Percentiles rank a stretch among this genome's conserved stretches.
These are phyloP conservation scores for Austroboletus niveus DNA, from an alignment of 1,284 basidiomycete genomes.

Conservation along the genomic window DNA sequence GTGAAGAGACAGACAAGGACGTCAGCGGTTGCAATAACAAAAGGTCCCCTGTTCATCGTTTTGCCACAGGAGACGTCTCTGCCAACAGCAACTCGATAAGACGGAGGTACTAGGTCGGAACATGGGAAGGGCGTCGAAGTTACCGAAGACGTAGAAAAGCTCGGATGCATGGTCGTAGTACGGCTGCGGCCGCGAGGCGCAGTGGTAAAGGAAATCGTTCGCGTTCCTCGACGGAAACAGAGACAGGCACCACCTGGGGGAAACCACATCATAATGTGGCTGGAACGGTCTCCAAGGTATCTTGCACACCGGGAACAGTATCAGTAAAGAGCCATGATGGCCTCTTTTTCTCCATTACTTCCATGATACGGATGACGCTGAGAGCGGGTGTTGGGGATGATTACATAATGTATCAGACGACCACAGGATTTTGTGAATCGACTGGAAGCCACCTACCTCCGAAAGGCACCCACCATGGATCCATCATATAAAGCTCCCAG, in stretches of 20 bases:
- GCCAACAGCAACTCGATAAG: conserved; percentile 16
- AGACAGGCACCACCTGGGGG: conserved; percentile 6
- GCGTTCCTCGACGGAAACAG: conserved; percentile 3
- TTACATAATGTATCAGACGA: no score
- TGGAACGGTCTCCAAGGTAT: conserved; percentile 12
- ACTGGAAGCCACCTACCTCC: no score
- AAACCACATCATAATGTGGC: conserved; percentile 16
- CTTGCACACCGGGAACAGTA: conserved; percentile 33
- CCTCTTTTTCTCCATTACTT: conserved; percentile 10
- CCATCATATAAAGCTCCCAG: no score
- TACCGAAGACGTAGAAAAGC: conserved; percentile 5
- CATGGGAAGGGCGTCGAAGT: conserved; percentile 16
- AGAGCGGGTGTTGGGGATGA: no score
- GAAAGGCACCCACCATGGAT: no score
- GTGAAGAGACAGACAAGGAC: conserved; percentile 12
- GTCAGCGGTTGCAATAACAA: conserved; percentile 30
- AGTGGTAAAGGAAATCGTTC: conserved; percentile 26
- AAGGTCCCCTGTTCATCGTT: conserved; percentile 9
- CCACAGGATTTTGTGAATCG: no score
- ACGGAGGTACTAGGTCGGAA: conserved; percentile 24
- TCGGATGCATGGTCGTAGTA: conserved; percentile 6
- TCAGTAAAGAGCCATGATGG: conserved; percentile 22
- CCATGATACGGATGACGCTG: no score
- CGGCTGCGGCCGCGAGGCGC: conserved; percentile 11
- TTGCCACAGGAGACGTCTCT: background rate